These are phyloP conservation scores for Aegilops speltoides DNA, from an alignment of 176 grass and related monocot species.

Conservation along the genomic window DNA sequence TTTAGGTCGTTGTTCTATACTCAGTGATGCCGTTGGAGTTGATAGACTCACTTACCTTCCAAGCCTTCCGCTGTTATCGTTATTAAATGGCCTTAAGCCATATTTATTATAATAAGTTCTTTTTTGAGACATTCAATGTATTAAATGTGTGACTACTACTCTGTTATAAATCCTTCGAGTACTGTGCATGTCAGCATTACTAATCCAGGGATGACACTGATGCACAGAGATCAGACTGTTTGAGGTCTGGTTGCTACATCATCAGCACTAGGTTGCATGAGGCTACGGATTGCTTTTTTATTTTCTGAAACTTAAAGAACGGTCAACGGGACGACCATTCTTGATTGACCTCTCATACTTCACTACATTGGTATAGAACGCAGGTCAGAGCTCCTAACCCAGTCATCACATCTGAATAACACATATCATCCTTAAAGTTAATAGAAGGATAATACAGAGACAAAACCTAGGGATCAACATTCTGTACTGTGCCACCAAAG, in stretches of 20 bases:
- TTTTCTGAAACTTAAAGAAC: not conserved
- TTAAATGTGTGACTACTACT: no score
- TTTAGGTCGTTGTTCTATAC: no score
- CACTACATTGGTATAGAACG: not conserved
- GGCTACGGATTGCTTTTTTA: not conserved
- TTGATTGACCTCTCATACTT: not conserved
- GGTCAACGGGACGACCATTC: not conserved
- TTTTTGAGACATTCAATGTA: no score
- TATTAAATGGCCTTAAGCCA: no score
- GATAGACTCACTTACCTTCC: no score
- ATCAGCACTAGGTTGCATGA: not conserved
- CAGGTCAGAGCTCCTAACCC: not conserved
- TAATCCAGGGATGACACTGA: no score
- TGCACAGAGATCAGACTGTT: no score
- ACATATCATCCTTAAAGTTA: not conserved
- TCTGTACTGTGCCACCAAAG: not conserved
- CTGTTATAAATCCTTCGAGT: no score
- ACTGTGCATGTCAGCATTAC: no score
- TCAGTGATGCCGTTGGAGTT: no score
- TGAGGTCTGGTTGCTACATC: not conserved
- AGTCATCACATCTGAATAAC: not conserved
- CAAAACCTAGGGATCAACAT: slow-evolving; percentile 5
- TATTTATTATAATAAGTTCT: no score
- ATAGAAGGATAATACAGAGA: not conserved
- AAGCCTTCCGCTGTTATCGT: no score